Evolutionary conservation across 371 early-diverging fungal genomes (phyloP), one percentile per base, ranked within the genome.

Genomic region (Mortierella sp.): DNA sequence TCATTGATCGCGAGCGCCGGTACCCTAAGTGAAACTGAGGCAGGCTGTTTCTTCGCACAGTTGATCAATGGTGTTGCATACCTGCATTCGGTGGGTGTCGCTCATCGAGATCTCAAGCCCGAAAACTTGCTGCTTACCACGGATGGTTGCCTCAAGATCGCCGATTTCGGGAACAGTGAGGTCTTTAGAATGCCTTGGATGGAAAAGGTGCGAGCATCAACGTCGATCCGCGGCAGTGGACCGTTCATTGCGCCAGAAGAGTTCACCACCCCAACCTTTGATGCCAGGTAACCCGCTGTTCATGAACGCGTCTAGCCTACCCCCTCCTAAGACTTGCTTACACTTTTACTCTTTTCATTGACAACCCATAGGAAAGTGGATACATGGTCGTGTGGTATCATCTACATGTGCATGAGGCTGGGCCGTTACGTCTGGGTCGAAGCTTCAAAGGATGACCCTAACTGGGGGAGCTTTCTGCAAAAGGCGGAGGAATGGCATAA

Each of bases 141-240:
- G 16, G 70, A 83, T 22, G 95, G 95, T 1, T 91, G 95, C 63
- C 80, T 95, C 56, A 95, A 95, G 78, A 92, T 96, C 50, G 86
- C 94, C 0, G 96, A 97, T 65, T 95, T 97, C 84, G 97, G 97
- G 17, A 82, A 81, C 24, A 80, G 83, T 19, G 82, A 82, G 27
- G 84, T 83, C 39, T 84, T 85, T 60, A 77, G 81, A 29, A 84
- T 82, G 49, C 71, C 81, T 0, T 77, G 69, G 58, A 83, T 82
- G 12, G 69, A 67, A 16, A 78, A 80, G 43, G 80, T 82, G 37
- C 82, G 85, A 66, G 60, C 80, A 50, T 90, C 89, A 40, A 67
- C 78, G 21, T 90, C 91, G 2, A 74, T 88, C 58, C 87, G 88
- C 45, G 92, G 92, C n/a, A 85, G 85, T 16, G 84, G 80, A 25